phyloP scores from a whole-genome alignment of 805 yeast genomes.

The Myxozyma vanderwaltii region DNA sequence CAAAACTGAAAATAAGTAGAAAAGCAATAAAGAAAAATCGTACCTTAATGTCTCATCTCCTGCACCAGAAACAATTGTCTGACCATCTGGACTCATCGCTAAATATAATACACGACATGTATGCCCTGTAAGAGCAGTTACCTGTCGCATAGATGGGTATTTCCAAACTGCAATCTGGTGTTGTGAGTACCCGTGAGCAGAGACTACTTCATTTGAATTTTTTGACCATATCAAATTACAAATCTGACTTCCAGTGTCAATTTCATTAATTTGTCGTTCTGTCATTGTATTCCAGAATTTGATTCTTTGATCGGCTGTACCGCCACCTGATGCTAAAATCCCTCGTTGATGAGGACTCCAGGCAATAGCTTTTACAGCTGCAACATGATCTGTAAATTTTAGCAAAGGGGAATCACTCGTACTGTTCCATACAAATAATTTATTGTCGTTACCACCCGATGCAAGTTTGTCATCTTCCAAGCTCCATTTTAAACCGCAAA shows the following conservation, averaged over 20 bases:
- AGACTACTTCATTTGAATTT: conserved; percentile 87
- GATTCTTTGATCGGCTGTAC: conserved; percentile 88
- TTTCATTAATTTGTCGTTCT: conserved; percentile 70
- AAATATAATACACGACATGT: conserved; percentile 88
- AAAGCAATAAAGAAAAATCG: not conserved
- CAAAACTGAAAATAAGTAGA: not conserved
- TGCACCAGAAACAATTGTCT: conserved; percentile 95
- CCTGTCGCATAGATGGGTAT: conserved; percentile 87
- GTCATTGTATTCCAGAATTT: conserved; percentile 90
- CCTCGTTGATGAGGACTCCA: conserved; percentile 99
- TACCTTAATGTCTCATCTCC: conserved; percentile 90
- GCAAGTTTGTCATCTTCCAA: conserved; percentile 88
- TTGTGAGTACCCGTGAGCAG: conserved; percentile 91
- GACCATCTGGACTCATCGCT: conserved; percentile 92
- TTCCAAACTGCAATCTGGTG: conserved; percentile 94
- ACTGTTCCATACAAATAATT: conserved; percentile 86
- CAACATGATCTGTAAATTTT: conserved; percentile 78
- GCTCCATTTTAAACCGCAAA: conserved; percentile 95
- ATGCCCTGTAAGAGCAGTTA: conserved; percentile 92
- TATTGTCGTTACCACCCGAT: conserved; percentile 93
- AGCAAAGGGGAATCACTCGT: conserved; percentile 64
- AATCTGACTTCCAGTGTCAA: conserved; percentile 96
- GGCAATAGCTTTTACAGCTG: conserved; percentile 94
- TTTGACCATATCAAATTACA: conserved; percentile 93
- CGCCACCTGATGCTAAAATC: conserved; percentile 92